Base-by-base conservation (phyloP, 768 basidiomycete species). In the Porpolomopsis calyptriformis region DNA sequence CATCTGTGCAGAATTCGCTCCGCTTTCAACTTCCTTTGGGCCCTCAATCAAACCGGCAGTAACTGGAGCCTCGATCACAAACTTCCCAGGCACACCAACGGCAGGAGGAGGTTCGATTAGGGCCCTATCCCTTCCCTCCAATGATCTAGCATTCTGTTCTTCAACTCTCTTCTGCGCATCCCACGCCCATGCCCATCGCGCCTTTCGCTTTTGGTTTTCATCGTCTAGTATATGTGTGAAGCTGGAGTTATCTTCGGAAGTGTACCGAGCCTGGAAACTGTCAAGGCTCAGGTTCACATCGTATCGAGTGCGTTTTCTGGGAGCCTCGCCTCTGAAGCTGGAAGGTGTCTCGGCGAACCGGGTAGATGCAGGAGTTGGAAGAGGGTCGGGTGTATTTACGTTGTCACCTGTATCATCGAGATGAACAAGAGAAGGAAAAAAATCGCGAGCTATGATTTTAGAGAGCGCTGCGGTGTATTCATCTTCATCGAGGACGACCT, bases 191-290 rank as follows among this genome's bases (percentile, higher is more conserved):
- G 66, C 77, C 71, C 82, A 90, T 60, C 69, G 79, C 59, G 88
- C 85, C 59, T 79, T 80, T 49, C 91, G 73, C 54, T 74, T 72
- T 61, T 71, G 67, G 59, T 99, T 98, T 70, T 97, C 94, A 45
- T 84, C 80, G 48, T 91, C 80, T 45, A 99, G 65, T 49, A 98
- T 93, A 51, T 88, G 73, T 7, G 91, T 89, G 60, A 99, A 98
- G 49, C 92, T 96, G 4, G 93, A 80, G 61, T 99, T 99, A 64
- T 99, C 96, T 59, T 97, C 92, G 0, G 92, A 96, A 1, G 96
- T 98, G 60, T 89, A 96, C 35, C 75, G 76, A 0, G 88, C 78
- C 60, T 98, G 96, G 61, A 97, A 99, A 12, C 68, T 67, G 60
- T 97, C 91, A 14, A 97, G 73, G 46, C 75, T 80, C 57, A 90